phyloP scores from a whole-genome alignment of 2,329 filamentous ascomycete genomes.

The Colletotrichum shisoi region DNA sequence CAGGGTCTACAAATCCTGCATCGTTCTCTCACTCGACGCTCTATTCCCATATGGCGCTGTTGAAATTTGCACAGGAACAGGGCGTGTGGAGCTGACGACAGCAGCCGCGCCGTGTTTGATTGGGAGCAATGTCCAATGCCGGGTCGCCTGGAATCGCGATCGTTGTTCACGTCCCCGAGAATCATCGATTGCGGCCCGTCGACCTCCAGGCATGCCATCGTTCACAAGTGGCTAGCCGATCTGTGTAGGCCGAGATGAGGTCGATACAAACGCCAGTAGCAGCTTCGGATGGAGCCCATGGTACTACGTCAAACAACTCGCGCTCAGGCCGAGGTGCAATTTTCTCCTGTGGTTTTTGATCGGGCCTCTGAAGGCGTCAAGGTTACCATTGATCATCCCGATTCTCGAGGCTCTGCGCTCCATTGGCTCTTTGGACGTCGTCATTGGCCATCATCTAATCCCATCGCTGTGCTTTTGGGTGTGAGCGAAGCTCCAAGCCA shows the following conservation, averaged over 20 bases:
- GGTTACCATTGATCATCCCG: background rate
- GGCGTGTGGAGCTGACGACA: background rate
- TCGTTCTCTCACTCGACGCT: background rate
- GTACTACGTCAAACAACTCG: background rate
- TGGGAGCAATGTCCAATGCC: conserved; percentile 1
- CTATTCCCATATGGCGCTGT: background rate
- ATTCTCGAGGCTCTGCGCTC: conserved; percentile 8
- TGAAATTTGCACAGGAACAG: background rate
- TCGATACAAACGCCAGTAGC: background rate
- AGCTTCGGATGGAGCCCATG: background rate
- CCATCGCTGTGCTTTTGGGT: background rate
- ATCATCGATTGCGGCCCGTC: background rate
- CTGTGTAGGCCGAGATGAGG: no score
- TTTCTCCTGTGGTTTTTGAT: no score
- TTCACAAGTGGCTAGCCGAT: background rate
- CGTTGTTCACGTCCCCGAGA: background rate
- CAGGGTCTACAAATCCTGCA: conserved; percentile 17
- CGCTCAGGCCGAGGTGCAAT: background rate
- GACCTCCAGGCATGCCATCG: background rate
- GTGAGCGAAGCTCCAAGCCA: background rate
- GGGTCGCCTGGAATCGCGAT: background rate
- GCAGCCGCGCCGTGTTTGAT: background rate
- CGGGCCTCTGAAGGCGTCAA: background rate
- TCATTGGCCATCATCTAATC: background rate
- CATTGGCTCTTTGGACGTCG: conserved; percentile 1